Base-by-base conservation (phyloP, 805 yeast species). In the Candida schatavii region DNA sequence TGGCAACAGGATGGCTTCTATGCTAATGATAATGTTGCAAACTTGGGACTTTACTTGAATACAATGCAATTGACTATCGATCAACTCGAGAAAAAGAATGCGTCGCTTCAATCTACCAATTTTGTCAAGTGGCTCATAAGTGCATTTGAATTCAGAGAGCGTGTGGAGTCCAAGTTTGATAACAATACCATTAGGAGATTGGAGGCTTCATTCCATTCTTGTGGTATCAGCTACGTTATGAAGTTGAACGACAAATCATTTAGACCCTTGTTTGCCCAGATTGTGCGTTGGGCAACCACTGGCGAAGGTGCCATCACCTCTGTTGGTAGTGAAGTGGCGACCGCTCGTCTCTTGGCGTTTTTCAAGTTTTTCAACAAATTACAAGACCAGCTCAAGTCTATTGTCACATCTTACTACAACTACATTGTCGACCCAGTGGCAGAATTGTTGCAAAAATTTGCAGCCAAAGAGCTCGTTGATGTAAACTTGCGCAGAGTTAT, bases 231-330 rank as follows among this genome's bases (percentile, higher is more conserved):
- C 19, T 83, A 81, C 51, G 95, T 91, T 15, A 75, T 93, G 83
- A 90, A 91, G 64, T 76, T 93, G 65, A 93, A 93, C 59, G 99
- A 93, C 61, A 88, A 88, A 67, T 78, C 83, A 18, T 93, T 93
- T 75, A 80, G 97, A 57, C 99, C 99, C 15, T 70, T 88, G 57
- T 93, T 93, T 66, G 91, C 90, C 5, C 72, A 83, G 20, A 70
- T 88, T 52, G 89, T 85, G 10, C 80, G 89, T 59, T 93, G 99
- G 99, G 95, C 97, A 2, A 77, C 87, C 52, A 85, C 82, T 47
- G 95, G 89, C 44, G 95, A 84, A 61, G 89, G 85, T 33, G 17
- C 39, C 7, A 13, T 19, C 4, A 10, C 20, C 10, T 76, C 77
- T 10, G 65, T 59, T 3, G 35, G 9, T n/a, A 6, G 21, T 14